Evolutionary conservation across 805 yeast genomes (phyloP).

Genomic region (Metschnikowia reukaufii): DNA sequence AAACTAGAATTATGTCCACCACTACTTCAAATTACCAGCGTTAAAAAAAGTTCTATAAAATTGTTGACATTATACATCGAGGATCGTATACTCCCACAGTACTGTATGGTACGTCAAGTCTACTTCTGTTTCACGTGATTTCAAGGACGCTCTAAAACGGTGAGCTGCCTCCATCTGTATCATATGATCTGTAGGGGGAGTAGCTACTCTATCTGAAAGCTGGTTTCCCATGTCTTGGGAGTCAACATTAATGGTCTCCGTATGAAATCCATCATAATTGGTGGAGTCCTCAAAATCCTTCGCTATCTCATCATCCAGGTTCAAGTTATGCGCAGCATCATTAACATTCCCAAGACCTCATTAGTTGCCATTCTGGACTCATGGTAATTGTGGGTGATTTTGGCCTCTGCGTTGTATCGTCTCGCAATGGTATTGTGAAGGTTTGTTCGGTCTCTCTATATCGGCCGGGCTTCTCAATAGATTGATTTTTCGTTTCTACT

Average conservation of each 20-base stretch:
- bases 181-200: conserved; percentile 32
- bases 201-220: conserved; percentile 6
- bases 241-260: conserved; percentile 42
- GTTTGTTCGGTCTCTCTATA: conserved; percentile 25
- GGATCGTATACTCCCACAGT: too few species aligned
- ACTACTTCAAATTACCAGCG: too few species aligned
- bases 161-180: conserved; percentile 39
- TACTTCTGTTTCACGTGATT: background rate
- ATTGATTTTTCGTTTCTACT: background rate
- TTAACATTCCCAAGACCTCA: conserved; percentile 79
- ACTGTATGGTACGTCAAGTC: too few species aligned
- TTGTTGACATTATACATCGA: too few species aligned
- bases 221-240: conserved; percentile 8
- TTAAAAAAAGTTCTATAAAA: too few species aligned
- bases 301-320: conserved; percentile 30
- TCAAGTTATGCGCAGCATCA: conserved; percentile 41
- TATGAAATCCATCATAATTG: conserved; percentile 47
- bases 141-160: conserved; percentile 31
- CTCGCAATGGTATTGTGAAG: conserved; percentile 47
- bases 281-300: conserved; percentile 28
- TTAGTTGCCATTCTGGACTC: conserved; percentile 71
- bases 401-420: conserved; percentile 31
- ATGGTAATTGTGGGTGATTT: conserved; percentile 78
- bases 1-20: too few species aligned
- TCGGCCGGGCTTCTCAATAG: background rate